phyloP scores from a whole-genome alignment of 2,329 filamentous ascomycete genomes.

The Cadophora sp. region DNA sequence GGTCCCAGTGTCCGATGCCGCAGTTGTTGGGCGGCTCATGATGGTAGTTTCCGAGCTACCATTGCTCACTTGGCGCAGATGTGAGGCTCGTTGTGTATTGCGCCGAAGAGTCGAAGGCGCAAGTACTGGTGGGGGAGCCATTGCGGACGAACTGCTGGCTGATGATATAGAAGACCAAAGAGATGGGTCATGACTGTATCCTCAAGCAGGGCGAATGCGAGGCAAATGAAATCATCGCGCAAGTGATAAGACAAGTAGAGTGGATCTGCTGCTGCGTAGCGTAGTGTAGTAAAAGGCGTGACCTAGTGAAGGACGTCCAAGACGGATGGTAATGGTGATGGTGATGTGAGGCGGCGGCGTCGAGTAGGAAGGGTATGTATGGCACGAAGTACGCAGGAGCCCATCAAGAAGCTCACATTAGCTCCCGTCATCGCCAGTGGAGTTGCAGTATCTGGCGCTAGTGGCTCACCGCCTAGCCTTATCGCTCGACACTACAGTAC shows the following conservation, averaged over 20 bases:
- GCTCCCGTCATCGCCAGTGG: too few relatives aligned
- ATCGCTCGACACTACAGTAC: neutral
- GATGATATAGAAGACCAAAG: conserved; percentile 1
- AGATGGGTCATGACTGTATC: conserved; percentile 34
- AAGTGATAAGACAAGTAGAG: neutral
- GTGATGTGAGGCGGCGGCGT: too few relatives aligned
- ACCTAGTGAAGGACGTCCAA: neutral
- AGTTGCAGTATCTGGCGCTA: conserved; percentile 8
- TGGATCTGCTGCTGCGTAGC: neutral
- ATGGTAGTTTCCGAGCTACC: conserved; percentile 36
- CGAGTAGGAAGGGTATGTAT: too few relatives aligned
- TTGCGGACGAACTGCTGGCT: conserved; percentile 32
- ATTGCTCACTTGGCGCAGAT: conserved; percentile 44
- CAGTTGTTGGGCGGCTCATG: conserved; percentile 36
- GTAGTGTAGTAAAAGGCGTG: neutral
- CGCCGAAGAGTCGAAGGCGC: conserved; percentile 37
- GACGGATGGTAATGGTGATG: too few relatives aligned
- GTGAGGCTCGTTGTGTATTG: conserved; percentile 38
- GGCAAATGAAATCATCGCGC: neutral
- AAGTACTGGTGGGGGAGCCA: conserved; percentile 33
- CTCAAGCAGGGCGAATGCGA: neutral
- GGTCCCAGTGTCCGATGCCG: conserved; percentile 38
- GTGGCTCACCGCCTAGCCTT: conserved; percentile 11
- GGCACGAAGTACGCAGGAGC: too few relatives aligned
- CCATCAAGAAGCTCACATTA: too few relatives aligned